Percentiles rank a stretch among this genome's conserved stretches.
These are phyloP conservation scores for Penicillium sp. DNA, from an alignment of 2,329 filamentous ascomycete genomes.

Conservation along the genomic window DNA sequence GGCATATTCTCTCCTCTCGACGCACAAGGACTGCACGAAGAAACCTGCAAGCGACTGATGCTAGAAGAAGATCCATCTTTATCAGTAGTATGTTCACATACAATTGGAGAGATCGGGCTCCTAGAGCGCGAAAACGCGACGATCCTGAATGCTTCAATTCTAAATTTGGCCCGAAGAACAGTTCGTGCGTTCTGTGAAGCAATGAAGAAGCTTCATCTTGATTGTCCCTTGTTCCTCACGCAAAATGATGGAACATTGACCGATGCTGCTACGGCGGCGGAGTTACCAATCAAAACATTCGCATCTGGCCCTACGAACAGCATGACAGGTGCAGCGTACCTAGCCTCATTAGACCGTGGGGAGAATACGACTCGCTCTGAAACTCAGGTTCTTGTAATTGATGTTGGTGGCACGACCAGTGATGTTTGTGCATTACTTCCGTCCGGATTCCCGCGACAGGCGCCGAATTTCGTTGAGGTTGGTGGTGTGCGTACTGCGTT, in stretches of 20 bases:
- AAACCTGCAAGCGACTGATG: constrained; percentile 9
- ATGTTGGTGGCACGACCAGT: constrained; percentile 63
- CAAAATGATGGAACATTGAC: constrained; percentile 56
- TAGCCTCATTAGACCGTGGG: constrained; percentile 18
- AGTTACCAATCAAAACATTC: constrained; percentile 54
- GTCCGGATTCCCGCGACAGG: constrained; percentile 61
- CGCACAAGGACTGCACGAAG: constrained; percentile 31
- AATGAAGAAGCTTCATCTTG: constrained; percentile 46
- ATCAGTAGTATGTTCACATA: constrained; percentile 50
- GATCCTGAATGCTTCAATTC: not conserved
- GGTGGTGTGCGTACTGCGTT: constrained; percentile 62
- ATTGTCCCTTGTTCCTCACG: constrained; percentile 52
- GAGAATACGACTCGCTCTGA: not conserved
- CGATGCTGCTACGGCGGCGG: constrained; percentile 47
- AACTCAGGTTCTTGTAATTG: constrained; percentile 49
- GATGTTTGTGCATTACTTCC: constrained; percentile 60
- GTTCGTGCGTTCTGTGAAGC: constrained; percentile 32
- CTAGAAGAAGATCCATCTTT: constrained; percentile 4
- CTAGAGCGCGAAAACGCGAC: not conserved
- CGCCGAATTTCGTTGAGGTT: constrained; percentile 59
- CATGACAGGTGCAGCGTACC: constrained; percentile 52
- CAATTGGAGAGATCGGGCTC: constrained; percentile 45
- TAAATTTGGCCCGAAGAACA: not conserved
- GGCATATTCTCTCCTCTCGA: constrained; percentile 63
- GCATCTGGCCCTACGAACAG: constrained; percentile 55